Evolutionary conservation across 345 rosid genomes (phyloP).

Genomic region (Eutrema yunnanense): DNA sequence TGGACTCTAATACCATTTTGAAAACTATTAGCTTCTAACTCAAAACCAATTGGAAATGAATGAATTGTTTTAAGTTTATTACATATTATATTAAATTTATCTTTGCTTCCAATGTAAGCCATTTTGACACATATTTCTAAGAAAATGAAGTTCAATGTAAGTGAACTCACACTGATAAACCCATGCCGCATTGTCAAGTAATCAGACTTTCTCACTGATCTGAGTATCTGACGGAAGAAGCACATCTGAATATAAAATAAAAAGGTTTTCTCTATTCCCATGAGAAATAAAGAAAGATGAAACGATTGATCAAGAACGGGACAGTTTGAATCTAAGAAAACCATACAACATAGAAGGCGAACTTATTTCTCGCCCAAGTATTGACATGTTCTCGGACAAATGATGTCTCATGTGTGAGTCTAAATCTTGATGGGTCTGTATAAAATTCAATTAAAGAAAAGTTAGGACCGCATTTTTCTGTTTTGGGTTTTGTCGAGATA

Average conservation of each 20-base stretch:
- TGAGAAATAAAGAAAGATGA: neutral
- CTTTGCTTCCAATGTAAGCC: too few species aligned
- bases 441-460: neutral
- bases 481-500: neutral
- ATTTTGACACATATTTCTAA: too few species aligned
- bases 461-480: neutral
- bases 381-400: conserved; percentile 61
- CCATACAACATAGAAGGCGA: conserved; percentile 52
- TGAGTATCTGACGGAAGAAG: conserved; percentile 67
- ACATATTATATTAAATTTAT: too few species aligned
- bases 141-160: too few species aligned
- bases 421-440: conserved; percentile 62
- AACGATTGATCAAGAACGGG: neutral
- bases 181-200: conserved; percentile 85
- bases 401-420: conserved; percentile 85
- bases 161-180: conserved; percentile 55
- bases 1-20: too few species aligned
- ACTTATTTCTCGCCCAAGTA: conserved; percentile 41
- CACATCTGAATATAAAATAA: conserved; percentile 40
- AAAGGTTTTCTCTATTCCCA: neutral
- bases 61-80: too few species aligned
- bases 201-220: conserved; percentile 65
- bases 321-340: neutral
- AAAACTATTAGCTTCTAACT: too few species aligned
- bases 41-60: too few species aligned